Percentiles rank a stretch among this genome's conserved stretches.
Evolutionary conservation across 2,329 filamentous ascomycete species (phyloP).

Genomic region (Teratosphaeria viscida): DNA sequence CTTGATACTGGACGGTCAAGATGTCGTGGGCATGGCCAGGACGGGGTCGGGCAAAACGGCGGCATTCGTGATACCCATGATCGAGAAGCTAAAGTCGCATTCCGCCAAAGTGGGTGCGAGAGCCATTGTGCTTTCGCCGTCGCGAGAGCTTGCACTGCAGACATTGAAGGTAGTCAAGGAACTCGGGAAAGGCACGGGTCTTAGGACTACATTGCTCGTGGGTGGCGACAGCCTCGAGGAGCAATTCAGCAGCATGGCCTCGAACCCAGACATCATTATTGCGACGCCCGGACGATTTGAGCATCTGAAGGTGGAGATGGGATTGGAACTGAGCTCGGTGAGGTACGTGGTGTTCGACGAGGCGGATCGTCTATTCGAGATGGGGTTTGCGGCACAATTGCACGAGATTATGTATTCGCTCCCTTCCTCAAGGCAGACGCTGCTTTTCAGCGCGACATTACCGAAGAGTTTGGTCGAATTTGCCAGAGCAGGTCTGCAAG

Average conservation of each 20-base stretch:
- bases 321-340: constrained; percentile 77
- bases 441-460: constrained; percentile 90
- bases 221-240: constrained; percentile 94
- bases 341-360: constrained; percentile 96
- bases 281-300: constrained; percentile 93
- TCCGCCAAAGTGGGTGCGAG: constrained; percentile 77
- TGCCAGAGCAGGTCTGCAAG: constrained; percentile 82
- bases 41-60: constrained; percentile 99
- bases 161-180: constrained; percentile 96
- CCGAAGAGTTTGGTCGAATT: constrained; percentile 94
- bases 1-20: constrained; percentile 74
- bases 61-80: constrained; percentile 97
- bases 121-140: constrained; percentile 81
- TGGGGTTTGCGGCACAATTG: constrained; percentile 92
- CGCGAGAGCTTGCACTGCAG: constrained; percentile 86
- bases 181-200: constrained; percentile 76
- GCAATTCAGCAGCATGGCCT: constrained; percentile 84
- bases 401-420: constrained; percentile 86
- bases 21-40: constrained; percentile 97
- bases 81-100: constrained; percentile 82
- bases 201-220: constrained; percentile 81
- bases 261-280: constrained; percentile 94
- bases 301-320: constrained; percentile 96
- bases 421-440: constrained; percentile 72
- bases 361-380: constrained; percentile 92